Evolutionary conservation across 257 asterid genomes (phyloP).

Genomic region (Solanum bulbocastanum): DNA sequence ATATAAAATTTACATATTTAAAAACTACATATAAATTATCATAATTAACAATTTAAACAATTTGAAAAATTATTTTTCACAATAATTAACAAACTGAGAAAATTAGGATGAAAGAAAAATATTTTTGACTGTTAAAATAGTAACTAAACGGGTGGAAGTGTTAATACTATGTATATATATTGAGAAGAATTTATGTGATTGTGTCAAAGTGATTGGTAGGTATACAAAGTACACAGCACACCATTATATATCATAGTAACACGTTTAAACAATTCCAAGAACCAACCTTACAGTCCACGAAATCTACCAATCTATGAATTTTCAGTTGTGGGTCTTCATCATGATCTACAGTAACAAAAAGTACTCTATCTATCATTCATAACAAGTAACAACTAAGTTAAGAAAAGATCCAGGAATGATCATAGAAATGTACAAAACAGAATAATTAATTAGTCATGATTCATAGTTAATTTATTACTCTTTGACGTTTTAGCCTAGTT

Average conservation of each 20-base stretch:
- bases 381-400: not conserved
- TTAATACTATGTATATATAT: not conserved
- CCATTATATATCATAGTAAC: too few relatives aligned
- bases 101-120: not conserved
- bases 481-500: slow-evolving; percentile 11
- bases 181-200: not conserved
- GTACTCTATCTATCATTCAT: slow-evolving; percentile 3
- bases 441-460: not conserved
- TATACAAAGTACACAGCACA: too few relatives aligned
- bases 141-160: not conserved
- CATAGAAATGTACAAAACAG: not conserved
- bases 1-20: not conserved
- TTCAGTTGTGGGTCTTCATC: slow-evolving; percentile 6
- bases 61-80: not conserved
- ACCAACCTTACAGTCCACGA: not conserved
- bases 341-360: slow-evolving; percentile 16
- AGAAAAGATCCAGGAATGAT: not conserved
- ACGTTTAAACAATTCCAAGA: not conserved
- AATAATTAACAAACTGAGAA: not conserved
- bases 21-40: not conserved
- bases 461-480: not conserved
- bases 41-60: not conserved
- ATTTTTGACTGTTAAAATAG: not conserved
- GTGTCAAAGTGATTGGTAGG: not conserved
- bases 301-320: not conserved